Conservation (phyloP, 306 rosid species). For the Ochetophila trinervis region DNA sequence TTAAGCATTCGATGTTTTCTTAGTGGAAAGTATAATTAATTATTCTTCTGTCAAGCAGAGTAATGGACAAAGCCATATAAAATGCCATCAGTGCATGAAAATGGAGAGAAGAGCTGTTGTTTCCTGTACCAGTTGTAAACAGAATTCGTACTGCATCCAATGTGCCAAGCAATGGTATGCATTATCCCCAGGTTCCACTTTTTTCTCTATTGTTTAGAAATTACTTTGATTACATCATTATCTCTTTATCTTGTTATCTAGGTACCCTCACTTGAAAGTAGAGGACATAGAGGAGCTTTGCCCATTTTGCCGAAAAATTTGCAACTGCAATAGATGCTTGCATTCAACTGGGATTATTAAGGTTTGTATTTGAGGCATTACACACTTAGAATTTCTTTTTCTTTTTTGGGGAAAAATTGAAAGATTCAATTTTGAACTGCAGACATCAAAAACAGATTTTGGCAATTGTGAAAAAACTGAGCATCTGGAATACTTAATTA, state of each 20-base stretch:
- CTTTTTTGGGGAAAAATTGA: not conserved
- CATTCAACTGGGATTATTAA: constrained; percentile 51
- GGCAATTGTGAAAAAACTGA: constrained; percentile 41
- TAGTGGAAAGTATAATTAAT: constrained; percentile 12
- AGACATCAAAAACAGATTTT: constrained; percentile 56
- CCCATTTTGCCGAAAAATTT: constrained; percentile 63
- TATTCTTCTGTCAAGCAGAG: constrained; percentile 31
- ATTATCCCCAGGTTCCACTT: constrained; percentile 3
- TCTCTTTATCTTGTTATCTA: constrained; percentile 26
- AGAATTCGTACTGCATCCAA: constrained; percentile 54
- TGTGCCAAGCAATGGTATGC: constrained; percentile 68
- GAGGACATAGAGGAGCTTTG: constrained; percentile 51
- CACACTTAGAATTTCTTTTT: constrained; percentile 15
- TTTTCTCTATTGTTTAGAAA: constrained; percentile 1
- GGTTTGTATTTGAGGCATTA: constrained; percentile 39
- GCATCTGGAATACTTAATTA: constrained; percentile 41
- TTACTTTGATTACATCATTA: not conserved
- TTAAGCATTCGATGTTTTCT: not conserved
- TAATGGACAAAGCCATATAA: constrained; percentile 25
- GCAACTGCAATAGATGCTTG: constrained; percentile 85
- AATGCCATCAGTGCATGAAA: constrained; percentile 76
- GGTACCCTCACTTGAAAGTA: constrained; percentile 63
- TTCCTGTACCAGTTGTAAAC: constrained; percentile 54
- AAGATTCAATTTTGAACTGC: constrained; percentile 21
- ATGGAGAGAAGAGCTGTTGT: constrained; percentile 37